phyloP scores from a whole-genome alignment of 169 alveolate genomes.

The Eimeria falciformis region DNA sequence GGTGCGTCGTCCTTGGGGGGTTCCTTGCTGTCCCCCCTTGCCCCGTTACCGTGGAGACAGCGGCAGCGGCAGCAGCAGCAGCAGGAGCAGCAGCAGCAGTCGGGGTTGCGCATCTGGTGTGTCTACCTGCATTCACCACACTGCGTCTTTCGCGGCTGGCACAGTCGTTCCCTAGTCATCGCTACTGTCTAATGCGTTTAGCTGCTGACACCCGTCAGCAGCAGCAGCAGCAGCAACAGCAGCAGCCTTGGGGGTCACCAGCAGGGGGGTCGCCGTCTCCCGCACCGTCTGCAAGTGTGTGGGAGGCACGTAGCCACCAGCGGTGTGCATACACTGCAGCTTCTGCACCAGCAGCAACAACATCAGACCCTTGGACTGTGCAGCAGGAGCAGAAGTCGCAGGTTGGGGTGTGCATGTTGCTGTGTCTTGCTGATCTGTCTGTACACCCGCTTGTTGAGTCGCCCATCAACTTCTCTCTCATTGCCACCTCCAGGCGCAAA shows the following conservation, averaged over 20 bases:
- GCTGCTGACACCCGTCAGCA: neutral
- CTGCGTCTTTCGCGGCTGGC: constrained; percentile 43
- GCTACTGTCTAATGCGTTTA: constrained; percentile 11
- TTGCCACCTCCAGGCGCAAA: constrained; percentile 26
- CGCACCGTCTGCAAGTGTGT: neutral
- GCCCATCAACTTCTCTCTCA: constrained; percentile 1
- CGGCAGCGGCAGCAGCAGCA: constrained; percentile 45
- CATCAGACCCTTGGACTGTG: neutral
- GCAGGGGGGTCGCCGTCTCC: constrained; percentile 7
- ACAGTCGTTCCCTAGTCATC: neutral
- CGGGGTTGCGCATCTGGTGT: constrained; percentile 7
- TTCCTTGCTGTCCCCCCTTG: constrained; percentile 18
- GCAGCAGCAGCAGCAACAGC: constrained; percentile 53
- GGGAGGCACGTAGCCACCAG: neutral
- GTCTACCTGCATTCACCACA: constrained; percentile 42
- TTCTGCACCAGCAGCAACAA: constrained; percentile 8
- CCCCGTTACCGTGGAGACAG: neutral
- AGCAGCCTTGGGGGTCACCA: neutral
- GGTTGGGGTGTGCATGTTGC: constrained; percentile 6
- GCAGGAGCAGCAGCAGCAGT: constrained; percentile 22
- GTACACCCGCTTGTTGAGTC: constrained; percentile 52
- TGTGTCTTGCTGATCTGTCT: constrained; percentile 40
- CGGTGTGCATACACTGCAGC: constrained; percentile 12
- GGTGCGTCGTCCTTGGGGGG: constrained; percentile 42
- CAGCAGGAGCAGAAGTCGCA: constrained; percentile 31